Percentiles rank a stretch among this genome's conserved stretches.
Evolutionary conservation across 129 eudicot genomes (phyloP).

Genomic region (Flaveria robusta): DNA sequence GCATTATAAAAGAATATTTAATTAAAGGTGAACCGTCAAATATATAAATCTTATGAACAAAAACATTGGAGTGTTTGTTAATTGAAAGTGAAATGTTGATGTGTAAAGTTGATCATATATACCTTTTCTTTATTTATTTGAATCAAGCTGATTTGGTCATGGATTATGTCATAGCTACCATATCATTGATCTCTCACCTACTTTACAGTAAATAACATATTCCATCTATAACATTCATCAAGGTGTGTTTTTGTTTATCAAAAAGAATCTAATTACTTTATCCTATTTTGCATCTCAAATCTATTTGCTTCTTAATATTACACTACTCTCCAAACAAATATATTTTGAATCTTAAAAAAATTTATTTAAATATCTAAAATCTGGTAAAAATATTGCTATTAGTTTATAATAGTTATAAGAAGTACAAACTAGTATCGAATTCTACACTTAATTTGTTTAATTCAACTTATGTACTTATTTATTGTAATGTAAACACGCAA

Average conservation of each 20-base stretch:
- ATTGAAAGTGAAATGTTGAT: neutral
- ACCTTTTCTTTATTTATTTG: conserved; percentile 15
- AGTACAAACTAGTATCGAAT: neutral
- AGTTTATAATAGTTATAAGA: neutral
- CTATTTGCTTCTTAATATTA: neutral
- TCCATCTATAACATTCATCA: neutral
- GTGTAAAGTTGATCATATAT: conserved; percentile 23
- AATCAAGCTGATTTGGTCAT: conserved; percentile 33
- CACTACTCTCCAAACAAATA: neutral
- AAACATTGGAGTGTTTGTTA: neutral
- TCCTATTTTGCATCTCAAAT: neutral
- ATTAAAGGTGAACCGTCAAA: neutral
- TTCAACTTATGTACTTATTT: neutral
- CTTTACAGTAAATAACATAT: conserved; percentile 1
- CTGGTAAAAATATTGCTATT: neutral
- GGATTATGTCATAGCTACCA: conserved; percentile 34
- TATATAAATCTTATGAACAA: neutral
- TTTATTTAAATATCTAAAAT: too few species aligned
- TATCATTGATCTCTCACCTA: conserved; percentile 34
- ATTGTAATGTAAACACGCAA: neutral
- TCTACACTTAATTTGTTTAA: neutral
- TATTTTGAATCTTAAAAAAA: too few species aligned
- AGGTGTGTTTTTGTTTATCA: neutral
- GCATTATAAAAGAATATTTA: too few species aligned
- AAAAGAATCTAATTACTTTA: neutral